These are phyloP conservation scores for Zychaea mexicana DNA, from an alignment of 371 early-diverging fungal genomes.

Conservation along the genomic window DNA sequence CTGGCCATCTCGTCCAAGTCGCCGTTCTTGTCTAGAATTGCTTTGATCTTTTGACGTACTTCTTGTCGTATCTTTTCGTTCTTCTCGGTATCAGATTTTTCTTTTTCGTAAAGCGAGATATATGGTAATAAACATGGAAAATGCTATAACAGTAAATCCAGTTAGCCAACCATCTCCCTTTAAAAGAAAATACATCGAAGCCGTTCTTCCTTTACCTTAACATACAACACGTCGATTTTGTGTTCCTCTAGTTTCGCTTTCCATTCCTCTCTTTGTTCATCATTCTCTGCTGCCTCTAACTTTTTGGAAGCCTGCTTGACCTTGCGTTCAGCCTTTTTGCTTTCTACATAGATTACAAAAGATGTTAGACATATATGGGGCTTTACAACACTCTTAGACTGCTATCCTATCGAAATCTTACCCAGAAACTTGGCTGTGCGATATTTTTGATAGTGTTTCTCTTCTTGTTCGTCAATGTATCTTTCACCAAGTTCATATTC, in stretches of 20 bases:
- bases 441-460: slow-evolving; percentile 27
- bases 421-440: slow-evolving; percentile 43
- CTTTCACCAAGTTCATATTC: slow-evolving; percentile 38
- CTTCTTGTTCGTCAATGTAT: slow-evolving; percentile 37
- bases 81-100: slow-evolving; percentile 16
- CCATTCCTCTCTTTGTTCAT: slow-evolving; percentile 15
- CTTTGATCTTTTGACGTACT: slow-evolving; percentile 27
- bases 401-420: slow-evolving; percentile 13
- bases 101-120: slow-evolving; percentile 34
- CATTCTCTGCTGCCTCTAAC: slow-evolving; percentile 20
- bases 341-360: slow-evolving; percentile 20
- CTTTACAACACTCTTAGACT: background rate
- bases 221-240: slow-evolving; percentile 28
- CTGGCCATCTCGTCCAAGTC: slow-evolving; percentile 26
- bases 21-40: slow-evolving; percentile 22
- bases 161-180: too few relatives aligned
- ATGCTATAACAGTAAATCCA: slow-evolving; percentile 16
- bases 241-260: slow-evolving; percentile 21
- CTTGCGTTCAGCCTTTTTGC: slow-evolving; percentile 41
- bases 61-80: slow-evolving; percentile 22
- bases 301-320: slow-evolving; percentile 17
- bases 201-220: slow-evolving; percentile 14
- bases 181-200: too few relatives aligned
- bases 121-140: slow-evolving; percentile 40
- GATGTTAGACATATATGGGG: background rate